Base-by-base conservation (phyloP, 257 asterid species). In the Rubia yunnanensis region DNA sequence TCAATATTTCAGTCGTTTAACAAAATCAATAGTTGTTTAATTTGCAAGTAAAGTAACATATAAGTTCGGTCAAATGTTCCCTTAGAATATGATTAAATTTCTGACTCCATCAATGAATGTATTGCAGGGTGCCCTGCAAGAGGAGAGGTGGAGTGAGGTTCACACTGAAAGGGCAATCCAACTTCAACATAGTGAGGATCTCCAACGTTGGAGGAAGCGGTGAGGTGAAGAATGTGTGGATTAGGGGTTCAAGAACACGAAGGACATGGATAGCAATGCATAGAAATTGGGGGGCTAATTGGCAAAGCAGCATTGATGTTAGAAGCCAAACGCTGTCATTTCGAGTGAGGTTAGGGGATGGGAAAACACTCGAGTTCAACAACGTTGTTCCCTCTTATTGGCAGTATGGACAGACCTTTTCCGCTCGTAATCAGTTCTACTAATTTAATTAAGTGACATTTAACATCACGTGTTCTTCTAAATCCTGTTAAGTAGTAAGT, bases 251-350 rank as follows among this genome's bases (percentile, higher is more conserved):
- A 63, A 73, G 73, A 35, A 67, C 79, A 44, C 64, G 71, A 73
- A 66, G 24, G 0, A 14, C 52, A 15, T 88, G 96, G 96, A 56
- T 62, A 6, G 70, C 85, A 3, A 77, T 86, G 88, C 69, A 56
- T 35, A 69, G 91, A 49, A 85, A 85, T 38, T 88, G 94, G 96
- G 96, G 96, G 22, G 91, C 86, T 17, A 80, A 88, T 50, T 86
- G 94, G 94, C 85, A 84, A 41, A 74, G 78, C 75, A 35, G 54
- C n/a, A 26, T 49, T 3, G 89, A 85, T 46, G 70, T 88, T 57
- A 84, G 84, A 15, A 34, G 70, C 50, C 87, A 88, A 70, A 74
- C 79, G 24, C 70, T 86, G 71, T 88, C 94, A 44, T 86, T 86
- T 63, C 74, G 79, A 67, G 24, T 86, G 66, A 69, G 73, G 4